Evolutionary conservation across 495 filamentous ascomycete genomes (phyloP).

Genomic region (Penicillium atrosanguineum): DNA sequence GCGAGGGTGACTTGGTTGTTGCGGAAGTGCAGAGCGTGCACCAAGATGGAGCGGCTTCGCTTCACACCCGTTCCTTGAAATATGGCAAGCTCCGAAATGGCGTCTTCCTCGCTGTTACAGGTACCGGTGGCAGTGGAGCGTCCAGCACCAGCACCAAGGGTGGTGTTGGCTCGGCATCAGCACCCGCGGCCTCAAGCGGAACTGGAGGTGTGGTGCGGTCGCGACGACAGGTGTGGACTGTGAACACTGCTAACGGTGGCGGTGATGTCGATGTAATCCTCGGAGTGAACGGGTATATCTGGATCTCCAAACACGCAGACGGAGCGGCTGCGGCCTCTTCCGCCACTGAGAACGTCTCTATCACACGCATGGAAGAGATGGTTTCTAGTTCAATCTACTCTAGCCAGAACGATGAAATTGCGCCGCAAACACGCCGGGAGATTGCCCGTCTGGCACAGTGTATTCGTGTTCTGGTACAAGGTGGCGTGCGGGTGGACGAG

Average conservation of each 20-base stretch:
- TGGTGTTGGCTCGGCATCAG: constrained; percentile 23
- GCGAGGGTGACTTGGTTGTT: constrained; percentile 83
- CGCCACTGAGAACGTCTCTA: constrained; percentile 51
- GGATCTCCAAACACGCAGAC: constrained; percentile 76
- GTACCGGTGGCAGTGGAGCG: constrained; percentile 69
- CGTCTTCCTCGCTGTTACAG: constrained; percentile 75
- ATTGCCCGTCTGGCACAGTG: constrained; percentile 79
- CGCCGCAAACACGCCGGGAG: constrained; percentile 72
- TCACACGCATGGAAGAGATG: constrained; percentile 82
- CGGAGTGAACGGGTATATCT: constrained; percentile 95
- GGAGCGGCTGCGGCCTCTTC: constrained; percentile 51
- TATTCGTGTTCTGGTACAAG: constrained; percentile 74
- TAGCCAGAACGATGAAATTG: constrained; percentile 84
- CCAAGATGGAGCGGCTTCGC: constrained; percentile 72
- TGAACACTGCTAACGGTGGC: constrained; percentile 64
- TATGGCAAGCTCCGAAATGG: constrained; percentile 96
- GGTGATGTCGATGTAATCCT: constrained; percentile 82
- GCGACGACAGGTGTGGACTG: constrained; percentile 81
- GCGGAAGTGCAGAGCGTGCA: constrained; percentile 88
- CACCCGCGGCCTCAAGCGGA: constrained; percentile 21
- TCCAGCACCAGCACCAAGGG: constrained; percentile 35
- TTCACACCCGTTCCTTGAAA: constrained; percentile 86
- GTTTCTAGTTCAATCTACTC: constrained; percentile 75
- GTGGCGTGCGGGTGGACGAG: constrained; percentile 84
- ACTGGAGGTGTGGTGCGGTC: constrained; percentile 71